Conservation (phyloP, 2,329 filamentous ascomycete species). For the Rhynchosporium secalis region DNA sequence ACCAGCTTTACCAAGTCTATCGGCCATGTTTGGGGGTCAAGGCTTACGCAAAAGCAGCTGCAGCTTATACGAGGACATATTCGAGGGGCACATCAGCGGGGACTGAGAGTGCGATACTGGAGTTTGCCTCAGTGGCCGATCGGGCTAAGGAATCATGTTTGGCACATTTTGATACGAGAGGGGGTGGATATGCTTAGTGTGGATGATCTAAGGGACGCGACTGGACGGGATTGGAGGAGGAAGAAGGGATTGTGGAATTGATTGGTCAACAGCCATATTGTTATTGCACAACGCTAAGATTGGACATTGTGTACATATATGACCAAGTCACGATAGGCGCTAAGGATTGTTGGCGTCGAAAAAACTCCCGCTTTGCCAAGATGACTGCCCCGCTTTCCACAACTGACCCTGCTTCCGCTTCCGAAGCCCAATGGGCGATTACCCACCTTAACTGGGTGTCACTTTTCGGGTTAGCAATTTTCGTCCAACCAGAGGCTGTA, state of each 20-base stretch:
- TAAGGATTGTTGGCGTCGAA: too few species aligned
- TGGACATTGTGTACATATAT: too few species aligned
- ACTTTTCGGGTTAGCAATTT: too few species aligned
- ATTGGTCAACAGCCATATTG: too few species aligned
- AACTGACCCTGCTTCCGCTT: too few species aligned
- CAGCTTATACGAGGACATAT: conserved; percentile 48
- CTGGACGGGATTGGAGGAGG: not conserved
- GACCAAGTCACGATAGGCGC: too few species aligned
- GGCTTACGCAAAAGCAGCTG: conserved; percentile 48
- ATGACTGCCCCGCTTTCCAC: too few species aligned
- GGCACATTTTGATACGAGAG: conserved; percentile 56
- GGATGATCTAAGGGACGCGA: conserved; percentile 53
- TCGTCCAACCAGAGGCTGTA: too few species aligned
- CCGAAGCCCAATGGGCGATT: too few species aligned
- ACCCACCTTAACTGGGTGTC: too few species aligned
- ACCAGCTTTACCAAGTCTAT: conserved; percentile 56
- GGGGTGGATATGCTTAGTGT: conserved; percentile 62
- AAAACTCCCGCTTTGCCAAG: too few species aligned
- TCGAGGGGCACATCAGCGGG: conserved; percentile 48
- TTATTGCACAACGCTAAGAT: too few species aligned
- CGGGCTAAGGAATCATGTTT: conserved; percentile 54
- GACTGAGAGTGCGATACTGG: conserved; percentile 61
- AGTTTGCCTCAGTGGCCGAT: conserved; percentile 58
- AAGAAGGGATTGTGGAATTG: not conserved
- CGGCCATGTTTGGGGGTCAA: conserved; percentile 49